Evolutionary conservation across 345 rosid species (phyloP), one percentile per base, ranked within the genome.

Genomic region (Anacardium occidentale): DNA sequence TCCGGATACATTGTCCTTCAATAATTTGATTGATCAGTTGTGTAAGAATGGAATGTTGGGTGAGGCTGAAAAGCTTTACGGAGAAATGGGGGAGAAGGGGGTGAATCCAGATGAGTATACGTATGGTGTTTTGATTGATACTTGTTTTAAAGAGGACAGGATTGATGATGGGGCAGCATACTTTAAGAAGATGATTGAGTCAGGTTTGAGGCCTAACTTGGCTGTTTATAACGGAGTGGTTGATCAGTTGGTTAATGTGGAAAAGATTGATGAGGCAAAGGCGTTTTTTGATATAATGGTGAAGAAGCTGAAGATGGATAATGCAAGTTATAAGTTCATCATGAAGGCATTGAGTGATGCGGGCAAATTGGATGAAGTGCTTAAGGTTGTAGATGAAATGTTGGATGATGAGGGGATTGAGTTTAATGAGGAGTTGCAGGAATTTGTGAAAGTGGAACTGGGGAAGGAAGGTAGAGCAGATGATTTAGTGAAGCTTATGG

Each of bases 41-140:
- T 92, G 97, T 54, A 76, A 63, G 47, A 85, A 83, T n/a, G 95
- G 89, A 17, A 56, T 88, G 89, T 69, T 94, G 80, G 80, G 68
- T 4, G 91, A 90, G 71, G 97, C 97, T 0, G 92, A 92, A 82
- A 87, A 80, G 77, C 81, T 94, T 60, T 92, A 77, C 42, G 78
- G 83, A 52, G 97, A 88, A 76, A 94, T 94, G 97, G 87, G 80
- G 0, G 93, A 83, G 63, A 89, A 88, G 76, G 86, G 89, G 55
- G 95, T 89, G 77, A 86, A 80, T 72, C 93, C 98, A 0, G 98
- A 94, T 75, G 98, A 94, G 75, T 89, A 84, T 78, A 89, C 98
- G 0, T 80, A 60, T 72, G 93, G 80, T 61, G 40, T 92, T 60
- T 25, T 94, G 71, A 89, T 94, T 92, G 97, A 94, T 86, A 71